Base-by-base conservation (phyloP, 768 basidiomycete species). In the Pulveroboletus sp. region DNA sequence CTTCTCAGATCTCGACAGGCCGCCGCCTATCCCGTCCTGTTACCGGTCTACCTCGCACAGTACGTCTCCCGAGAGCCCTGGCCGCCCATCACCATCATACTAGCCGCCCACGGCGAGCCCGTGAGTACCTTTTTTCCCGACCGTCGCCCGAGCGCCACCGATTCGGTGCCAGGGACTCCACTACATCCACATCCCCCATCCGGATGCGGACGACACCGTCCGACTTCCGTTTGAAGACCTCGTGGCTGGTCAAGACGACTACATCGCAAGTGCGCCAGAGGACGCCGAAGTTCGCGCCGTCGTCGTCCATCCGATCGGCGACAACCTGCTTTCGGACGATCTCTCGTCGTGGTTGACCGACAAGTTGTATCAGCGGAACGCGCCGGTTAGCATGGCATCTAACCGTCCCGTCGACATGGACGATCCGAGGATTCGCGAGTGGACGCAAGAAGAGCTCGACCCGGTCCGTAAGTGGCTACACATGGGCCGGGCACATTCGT, bases 41-140 rank as follows among this genome's bases (percentile, higher is more conserved):
- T 86, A n/a, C 84, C 84, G 5, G 60, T 83, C 5, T 86, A 85
- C 63, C 67, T 85, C 10, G 73, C 72, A 17, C 75, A 76, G 55
- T 85, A 83, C 57, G 57, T 73, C 43, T 55, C 64, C 7, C 38
- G 50, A 6, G 48, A 59, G 13, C 63, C 59, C 23, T 67, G 63
- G 51, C 61, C 61, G 2, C 55, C 60, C 5, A 50, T 69, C 27
- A 70, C 68, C 4, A 45, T 68, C 2, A 52, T 70, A 46, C 26
- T 63, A 31, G 47, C 63, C 7, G 68, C 67, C 27, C 56, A 70
- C 43, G 16, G 45, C 24, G 49, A 57, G 27, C 59, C 63, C 4
- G 68, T 68, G 31, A 49, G 67, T 49, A 4, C 8, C n/a, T 6
- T 35, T 2, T 29, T 39, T 38, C 17, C 3, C 32, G 38, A 36